phyloP scores from a whole-genome alignment of 139 green algal genomes.

The Penium margaritaceum region DNA sequence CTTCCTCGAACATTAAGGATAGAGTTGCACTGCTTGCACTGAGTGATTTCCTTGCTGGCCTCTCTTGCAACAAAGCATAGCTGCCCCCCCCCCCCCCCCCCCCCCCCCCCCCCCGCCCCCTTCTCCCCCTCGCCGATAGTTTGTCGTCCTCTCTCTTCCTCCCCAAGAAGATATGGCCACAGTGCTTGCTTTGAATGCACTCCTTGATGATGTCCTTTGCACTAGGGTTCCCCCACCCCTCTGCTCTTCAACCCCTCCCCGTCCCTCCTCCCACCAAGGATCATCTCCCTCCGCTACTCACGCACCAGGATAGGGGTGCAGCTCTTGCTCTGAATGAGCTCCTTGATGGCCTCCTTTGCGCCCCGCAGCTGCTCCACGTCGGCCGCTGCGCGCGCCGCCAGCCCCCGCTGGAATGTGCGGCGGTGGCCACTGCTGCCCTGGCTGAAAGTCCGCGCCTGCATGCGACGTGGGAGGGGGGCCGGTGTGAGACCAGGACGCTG shows the following conservation, averaged over 20 bases:
- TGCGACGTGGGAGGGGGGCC: no score
- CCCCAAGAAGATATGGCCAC: background rate
- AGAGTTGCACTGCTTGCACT: constrained; percentile 33
- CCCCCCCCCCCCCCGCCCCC: no score
- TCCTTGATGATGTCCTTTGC: background rate
- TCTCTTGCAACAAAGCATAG: constrained; percentile 9
- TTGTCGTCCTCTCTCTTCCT: no score
- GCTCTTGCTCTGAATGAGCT: constrained; percentile 39
- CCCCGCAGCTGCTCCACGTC: constrained; percentile 31
- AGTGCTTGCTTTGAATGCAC: background rate
- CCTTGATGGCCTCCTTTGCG: constrained; percentile 39
- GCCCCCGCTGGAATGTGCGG: no score
- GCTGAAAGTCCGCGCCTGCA: no score
- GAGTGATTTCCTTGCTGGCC: constrained; percentile 27
- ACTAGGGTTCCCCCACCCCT: background rate
- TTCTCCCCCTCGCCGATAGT: no score
- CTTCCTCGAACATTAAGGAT: constrained; percentile 13
- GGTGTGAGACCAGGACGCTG: no score
- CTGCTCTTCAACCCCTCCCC: no score
- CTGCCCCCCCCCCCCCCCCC: no score
- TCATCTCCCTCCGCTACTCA: background rate
- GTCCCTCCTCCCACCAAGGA: background rate
- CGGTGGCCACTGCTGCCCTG: no score
- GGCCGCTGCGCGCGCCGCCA: no score
- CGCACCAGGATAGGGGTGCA: constrained; percentile 43